Conservation (phyloP, 2,329 filamentous ascomycete genomes). For the Xylaria arbuscula region DNA sequence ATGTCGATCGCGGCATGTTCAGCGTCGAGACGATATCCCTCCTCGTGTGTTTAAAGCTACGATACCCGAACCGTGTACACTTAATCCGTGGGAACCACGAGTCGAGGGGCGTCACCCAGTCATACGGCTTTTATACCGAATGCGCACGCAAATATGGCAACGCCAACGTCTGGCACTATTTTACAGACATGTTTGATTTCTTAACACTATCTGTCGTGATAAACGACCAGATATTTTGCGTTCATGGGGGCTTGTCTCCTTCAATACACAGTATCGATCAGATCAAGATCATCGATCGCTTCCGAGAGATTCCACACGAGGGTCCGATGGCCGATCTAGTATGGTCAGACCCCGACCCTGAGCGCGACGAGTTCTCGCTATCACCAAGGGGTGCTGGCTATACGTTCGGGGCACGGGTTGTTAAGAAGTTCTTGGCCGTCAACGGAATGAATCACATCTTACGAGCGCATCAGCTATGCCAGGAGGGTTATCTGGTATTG, state of each 20-base stretch:
- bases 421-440: constrained; percentile 97
- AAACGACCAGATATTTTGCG: constrained; percentile 98
- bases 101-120: constrained; percentile 96
- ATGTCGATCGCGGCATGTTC: constrained; percentile 98
- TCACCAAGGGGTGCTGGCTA: constrained; percentile 95
- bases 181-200: constrained; percentile 99
- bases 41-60: constrained; percentile 94
- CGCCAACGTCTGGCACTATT: constrained; percentile 99
- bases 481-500: constrained; percentile 96
- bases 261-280: constrained; percentile 98
- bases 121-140: constrained; percentile 98
- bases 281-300: constrained; percentile 99
- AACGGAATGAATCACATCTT: constrained; percentile 98
- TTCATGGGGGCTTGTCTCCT: constrained; percentile 88
- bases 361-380: constrained; percentile 95
- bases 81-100: constrained; percentile 98
- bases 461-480: constrained; percentile 96
- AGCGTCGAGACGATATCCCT: constrained; percentile 98
- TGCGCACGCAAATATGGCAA: constrained; percentile 98
- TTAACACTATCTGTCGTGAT: constrained; percentile 96
- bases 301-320: constrained; percentile 97
- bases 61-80: constrained; percentile 95
- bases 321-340: constrained; percentile 99
- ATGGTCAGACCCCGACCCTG: constrained; percentile 98
- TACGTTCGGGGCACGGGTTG: constrained; percentile 96